These are phyloP conservation scores for Spizellomyces sp. DNA, from an alignment of 192 early-diverging fungal genomes.

Conservation along the genomic window DNA sequence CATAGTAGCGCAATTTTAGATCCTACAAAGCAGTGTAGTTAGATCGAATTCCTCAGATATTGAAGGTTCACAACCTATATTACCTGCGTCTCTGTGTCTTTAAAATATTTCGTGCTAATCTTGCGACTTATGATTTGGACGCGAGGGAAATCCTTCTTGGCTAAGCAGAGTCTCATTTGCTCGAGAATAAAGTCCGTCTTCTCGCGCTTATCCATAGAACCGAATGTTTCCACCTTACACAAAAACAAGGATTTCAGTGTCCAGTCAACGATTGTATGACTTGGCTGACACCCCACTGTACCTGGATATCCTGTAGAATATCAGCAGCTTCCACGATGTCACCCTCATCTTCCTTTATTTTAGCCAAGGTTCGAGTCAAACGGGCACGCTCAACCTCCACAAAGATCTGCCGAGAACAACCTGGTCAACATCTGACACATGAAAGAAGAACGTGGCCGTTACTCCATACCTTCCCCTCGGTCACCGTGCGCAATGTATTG, in stretches of 20 bases:
- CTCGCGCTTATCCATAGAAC: slow-evolving; percentile 97
- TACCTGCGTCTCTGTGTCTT: slow-evolving; percentile 76
- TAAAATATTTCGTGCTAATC: slow-evolving; percentile 94
- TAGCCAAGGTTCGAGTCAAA: slow-evolving; percentile 85
- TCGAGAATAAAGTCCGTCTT: slow-evolving; percentile 99
- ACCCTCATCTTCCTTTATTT: slow-evolving; percentile 89
- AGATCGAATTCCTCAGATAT: not conserved
- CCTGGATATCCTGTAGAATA: slow-evolving; percentile 94
- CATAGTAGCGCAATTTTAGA: slow-evolving; percentile 94
- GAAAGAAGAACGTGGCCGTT: not conserved
- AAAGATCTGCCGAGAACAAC: slow-evolving; percentile 69
- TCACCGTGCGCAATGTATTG: slow-evolving; percentile 89
- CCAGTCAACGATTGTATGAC: not conserved
- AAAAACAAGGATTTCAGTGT: slow-evolving; percentile 7
- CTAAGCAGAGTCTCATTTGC: slow-evolving; percentile 94
- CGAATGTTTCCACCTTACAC: slow-evolving; percentile 91
- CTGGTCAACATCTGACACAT: not conserved
- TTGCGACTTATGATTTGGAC: slow-evolving; percentile 95
- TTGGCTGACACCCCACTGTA: slow-evolving; percentile 22
- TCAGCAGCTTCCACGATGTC: slow-evolving; percentile 90
- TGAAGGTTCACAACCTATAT: slow-evolving; percentile 17
- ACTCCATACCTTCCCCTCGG: slow-evolving; percentile 84
- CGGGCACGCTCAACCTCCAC: slow-evolving; percentile 98
- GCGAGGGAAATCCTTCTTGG: slow-evolving; percentile 89
- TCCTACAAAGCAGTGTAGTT: slow-evolving; percentile 50